Evolutionary conservation across 805 yeast genomes (phyloP).

Genomic region (Zygoascus ofunaensis): DNA sequence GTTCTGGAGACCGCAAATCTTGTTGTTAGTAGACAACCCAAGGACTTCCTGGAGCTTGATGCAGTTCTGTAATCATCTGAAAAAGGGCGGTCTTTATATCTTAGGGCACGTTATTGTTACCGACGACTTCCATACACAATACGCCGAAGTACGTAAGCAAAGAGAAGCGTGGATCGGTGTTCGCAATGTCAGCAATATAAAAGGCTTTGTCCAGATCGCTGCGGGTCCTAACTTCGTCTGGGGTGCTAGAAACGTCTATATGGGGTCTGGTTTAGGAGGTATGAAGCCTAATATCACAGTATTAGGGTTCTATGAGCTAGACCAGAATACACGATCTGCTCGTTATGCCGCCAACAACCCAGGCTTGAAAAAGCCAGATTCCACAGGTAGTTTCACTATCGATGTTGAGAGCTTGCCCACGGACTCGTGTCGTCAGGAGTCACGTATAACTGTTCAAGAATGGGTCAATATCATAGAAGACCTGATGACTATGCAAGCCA

Average conservation of each 20-base stretch:
- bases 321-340: conserved; percentile 20
- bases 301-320: conserved; percentile 74
- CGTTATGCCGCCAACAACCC: conserved; percentile 2
- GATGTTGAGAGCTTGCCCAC: conserved; percentile 57
- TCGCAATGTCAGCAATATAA: conserved; percentile 66
- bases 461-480: conserved; percentile 95
- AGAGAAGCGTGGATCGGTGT: conserved; percentile 75
- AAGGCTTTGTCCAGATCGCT: conserved; percentile 91
- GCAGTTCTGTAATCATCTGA: conserved; percentile 85
- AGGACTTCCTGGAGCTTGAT: conserved; percentile 86
- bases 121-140: conserved; percentile 51
- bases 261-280: conserved; percentile 97
- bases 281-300: conserved; percentile 96
- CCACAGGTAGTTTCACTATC: conserved; percentile 12
- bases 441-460: conserved; percentile 57
- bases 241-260: conserved; percentile 88
- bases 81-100: conserved; percentile 89
- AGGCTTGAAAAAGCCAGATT: not conserved
- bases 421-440: conserved; percentile 64
- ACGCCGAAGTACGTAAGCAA: conserved; percentile 61
- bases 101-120: conserved; percentile 83
- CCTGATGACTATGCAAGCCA: conserved; percentile 74
- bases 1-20: conserved; percentile 96
- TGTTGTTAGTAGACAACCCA: conserved; percentile 84
- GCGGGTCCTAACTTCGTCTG: conserved; percentile 81